phyloP scores from a whole-genome alignment of 225 moss, liverwort and hornwort species.

The Polytrichum commune region DNA sequence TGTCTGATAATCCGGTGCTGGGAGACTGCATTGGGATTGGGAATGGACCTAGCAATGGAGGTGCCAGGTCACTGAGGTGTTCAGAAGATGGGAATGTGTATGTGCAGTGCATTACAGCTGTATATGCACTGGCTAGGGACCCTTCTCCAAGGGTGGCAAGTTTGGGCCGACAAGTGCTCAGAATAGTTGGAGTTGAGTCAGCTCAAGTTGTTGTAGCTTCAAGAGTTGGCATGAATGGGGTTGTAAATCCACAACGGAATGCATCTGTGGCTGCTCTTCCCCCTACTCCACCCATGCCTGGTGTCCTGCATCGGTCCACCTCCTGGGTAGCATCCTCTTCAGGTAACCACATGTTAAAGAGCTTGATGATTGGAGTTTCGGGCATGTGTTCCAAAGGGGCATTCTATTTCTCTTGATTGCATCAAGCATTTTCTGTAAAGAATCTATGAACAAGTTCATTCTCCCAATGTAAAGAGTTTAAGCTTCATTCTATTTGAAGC shows the following conservation, averaged over 20 bases:
- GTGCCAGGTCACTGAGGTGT: conserved; percentile 65
- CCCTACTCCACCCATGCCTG: conserved; percentile 77
- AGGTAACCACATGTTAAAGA: conserved; percentile 37
- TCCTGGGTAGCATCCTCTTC: conserved; percentile 99
- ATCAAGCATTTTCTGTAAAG: neutral
- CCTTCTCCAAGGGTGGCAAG: conserved; percentile 88
- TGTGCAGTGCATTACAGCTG: conserved; percentile 96
- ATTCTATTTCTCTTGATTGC: neutral
- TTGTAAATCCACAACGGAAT: conserved; percentile 66
- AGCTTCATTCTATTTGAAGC: neutral
- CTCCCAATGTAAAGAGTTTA: neutral
- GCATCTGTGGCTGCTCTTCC: conserved; percentile 85
- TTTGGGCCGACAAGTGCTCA: conserved; percentile 89
- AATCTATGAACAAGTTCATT: neutral
- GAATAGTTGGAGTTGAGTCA: conserved; percentile 83
- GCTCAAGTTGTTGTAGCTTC: conserved; percentile 60
- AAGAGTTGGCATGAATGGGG: conserved; percentile 45
- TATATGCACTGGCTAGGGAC: conserved; percentile 92
- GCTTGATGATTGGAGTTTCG: neutral
- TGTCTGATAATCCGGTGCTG: conserved; percentile 33
- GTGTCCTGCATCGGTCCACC: conserved; percentile 82
- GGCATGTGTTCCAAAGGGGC: neutral
- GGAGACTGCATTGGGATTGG: conserved; percentile 24
- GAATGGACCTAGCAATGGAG: conserved; percentile 38
- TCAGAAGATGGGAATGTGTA: conserved; percentile 87